Evolutionary conservation across 208 protist species (phyloP).

Genomic region (Leishmania lainsoni): DNA sequence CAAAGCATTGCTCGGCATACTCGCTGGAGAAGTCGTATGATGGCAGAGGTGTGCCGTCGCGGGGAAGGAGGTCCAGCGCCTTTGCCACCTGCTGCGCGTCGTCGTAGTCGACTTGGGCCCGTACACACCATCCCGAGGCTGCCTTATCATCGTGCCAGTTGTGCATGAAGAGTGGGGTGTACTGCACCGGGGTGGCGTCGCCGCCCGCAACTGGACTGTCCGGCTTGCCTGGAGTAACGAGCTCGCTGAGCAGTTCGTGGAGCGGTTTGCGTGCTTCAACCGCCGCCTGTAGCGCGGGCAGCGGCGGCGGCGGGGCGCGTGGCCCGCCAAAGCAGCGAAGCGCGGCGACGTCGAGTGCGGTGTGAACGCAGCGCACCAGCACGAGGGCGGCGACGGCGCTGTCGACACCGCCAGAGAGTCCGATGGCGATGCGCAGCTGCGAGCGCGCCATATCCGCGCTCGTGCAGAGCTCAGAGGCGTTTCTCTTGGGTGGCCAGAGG

Average conservation of each 20-base stretch:
- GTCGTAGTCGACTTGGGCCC: slow-evolving; percentile 52
- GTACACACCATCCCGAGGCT: slow-evolving; percentile 51
- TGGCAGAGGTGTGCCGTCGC: slow-evolving; percentile 20
- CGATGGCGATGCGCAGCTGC: slow-evolving; percentile 55
- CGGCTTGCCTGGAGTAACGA: not conserved
- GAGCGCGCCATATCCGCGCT: not conserved
- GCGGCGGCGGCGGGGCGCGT: slow-evolving; percentile 1
- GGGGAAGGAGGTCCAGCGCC: slow-evolving; percentile 36
- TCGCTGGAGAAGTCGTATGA: slow-evolving; percentile 47
- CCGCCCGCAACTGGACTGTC: not conserved
- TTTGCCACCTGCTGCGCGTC: slow-evolving; percentile 68
- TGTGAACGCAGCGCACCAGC: slow-evolving; percentile 58
- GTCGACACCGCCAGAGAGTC: slow-evolving; percentile 83
- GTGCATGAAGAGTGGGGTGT: slow-evolving; percentile 62
- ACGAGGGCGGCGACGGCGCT: slow-evolving; percentile 74
- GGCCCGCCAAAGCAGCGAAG: slow-evolving; percentile 34
- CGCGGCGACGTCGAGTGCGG: slow-evolving; percentile 50
- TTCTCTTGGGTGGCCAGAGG: not conserved
- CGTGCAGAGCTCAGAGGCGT: not conserved
- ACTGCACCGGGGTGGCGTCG: slow-evolving; percentile 19
- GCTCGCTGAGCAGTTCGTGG: slow-evolving; percentile 3
- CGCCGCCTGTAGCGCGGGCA: slow-evolving; percentile 6
- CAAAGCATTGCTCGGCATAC: slow-evolving; percentile 71
- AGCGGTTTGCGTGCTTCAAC: slow-evolving; percentile 9
- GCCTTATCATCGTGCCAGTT: slow-evolving; percentile 66